Base-by-base conservation (phyloP, 1,284 basidiomycete genomes). In the Trichosporon sp. region DNA sequence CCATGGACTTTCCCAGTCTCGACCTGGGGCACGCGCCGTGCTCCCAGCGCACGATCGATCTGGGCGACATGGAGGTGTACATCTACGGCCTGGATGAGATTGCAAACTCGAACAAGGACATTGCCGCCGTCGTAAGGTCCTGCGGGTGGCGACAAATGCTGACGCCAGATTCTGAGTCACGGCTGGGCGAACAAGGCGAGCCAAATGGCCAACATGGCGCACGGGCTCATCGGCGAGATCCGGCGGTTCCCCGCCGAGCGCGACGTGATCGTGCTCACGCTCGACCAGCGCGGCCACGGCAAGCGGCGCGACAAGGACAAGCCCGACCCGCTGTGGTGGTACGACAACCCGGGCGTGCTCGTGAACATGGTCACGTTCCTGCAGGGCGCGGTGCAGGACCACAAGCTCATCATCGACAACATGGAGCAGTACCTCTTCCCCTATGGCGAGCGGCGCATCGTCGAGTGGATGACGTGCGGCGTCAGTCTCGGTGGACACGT, bases 211-310 rank as follows among this genome's bases (percentile, higher is more conserved):
- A 68, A 71, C 65, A 79, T 81, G 68, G 79, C 79, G 11, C 64
- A 76, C 48, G 80, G 79, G 6, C 65, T 82, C 3, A 37, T 82
- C 3, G 80, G 80, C 2, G 73, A 79, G 43, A 69, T 75, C 1
- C 43, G 38, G 14, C 40, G 54, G 16, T 63, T 70, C 1, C 65
- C 69, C 0, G 48, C 73, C 31, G 19, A 40, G 10, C 73, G 78
- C 66, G 80, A 81, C 71, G 51, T 83, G 51, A 75, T 84, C 8
- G 76, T 82, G 12, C 79, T 84, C 11, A 81, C 80, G 2, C 69
- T 84, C 91, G 91, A 93, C 76, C 91, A 92, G 76, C 87, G 91
- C 2, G 92, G 92, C 76, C 92, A 93, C 74, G 92, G 92, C 7
- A 81, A 82, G 59, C 84, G 92, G 48, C 84, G 1, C 91, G 66